Conservation (phyloP, 2,329 filamentous ascomycete species). For the Camillea tinctor region DNA sequence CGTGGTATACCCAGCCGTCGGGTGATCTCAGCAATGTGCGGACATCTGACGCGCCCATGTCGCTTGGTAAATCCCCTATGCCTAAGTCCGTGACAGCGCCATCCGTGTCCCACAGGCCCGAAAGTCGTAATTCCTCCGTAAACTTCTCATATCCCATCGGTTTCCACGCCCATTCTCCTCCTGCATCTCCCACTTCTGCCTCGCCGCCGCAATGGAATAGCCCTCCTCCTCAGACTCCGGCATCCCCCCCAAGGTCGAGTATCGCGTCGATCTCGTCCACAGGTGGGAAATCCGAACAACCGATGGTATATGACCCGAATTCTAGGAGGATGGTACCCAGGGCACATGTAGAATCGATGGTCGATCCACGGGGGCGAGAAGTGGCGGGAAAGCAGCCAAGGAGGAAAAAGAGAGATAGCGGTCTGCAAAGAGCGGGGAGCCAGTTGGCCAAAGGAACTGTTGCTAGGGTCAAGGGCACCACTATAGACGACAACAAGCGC, state of each 20-base stretch:
- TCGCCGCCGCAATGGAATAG: conserved; percentile 17
- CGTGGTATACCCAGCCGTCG: conserved; percentile 50
- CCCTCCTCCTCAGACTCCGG: conserved; percentile 14
- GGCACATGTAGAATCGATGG: conserved; percentile 32
- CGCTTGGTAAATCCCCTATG: conserved; percentile 34
- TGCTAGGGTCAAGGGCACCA: conserved; percentile 48
- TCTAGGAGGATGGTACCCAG: conserved; percentile 61
- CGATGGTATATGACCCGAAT: conserved; percentile 63
- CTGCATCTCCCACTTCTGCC: conserved; percentile 29
- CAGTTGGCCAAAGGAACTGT: conserved; percentile 54
- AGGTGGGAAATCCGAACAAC: conserved; percentile 16
- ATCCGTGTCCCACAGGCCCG: conserved; percentile 41
- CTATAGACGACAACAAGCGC: conserved; percentile 37
- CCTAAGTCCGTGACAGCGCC: conserved; percentile 22
- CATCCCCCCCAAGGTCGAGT: conserved; percentile 19
- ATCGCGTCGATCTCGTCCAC: conserved; percentile 24
- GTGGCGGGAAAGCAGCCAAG: conserved; percentile 39
- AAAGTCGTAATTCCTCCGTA: conserved; percentile 50
- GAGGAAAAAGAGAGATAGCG: conserved; percentile 41
- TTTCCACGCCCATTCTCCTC: conserved; percentile 41
- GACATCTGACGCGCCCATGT: conserved; percentile 43
- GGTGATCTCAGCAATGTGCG: conserved; percentile 46
- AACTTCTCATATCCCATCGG: conserved; percentile 59
- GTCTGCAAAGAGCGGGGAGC: conserved; percentile 40
- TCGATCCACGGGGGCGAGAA: conserved; percentile 41